phyloP scores from a whole-genome alignment of 495 filamentous ascomycete species.

The Cenococcum geophilum region DNA sequence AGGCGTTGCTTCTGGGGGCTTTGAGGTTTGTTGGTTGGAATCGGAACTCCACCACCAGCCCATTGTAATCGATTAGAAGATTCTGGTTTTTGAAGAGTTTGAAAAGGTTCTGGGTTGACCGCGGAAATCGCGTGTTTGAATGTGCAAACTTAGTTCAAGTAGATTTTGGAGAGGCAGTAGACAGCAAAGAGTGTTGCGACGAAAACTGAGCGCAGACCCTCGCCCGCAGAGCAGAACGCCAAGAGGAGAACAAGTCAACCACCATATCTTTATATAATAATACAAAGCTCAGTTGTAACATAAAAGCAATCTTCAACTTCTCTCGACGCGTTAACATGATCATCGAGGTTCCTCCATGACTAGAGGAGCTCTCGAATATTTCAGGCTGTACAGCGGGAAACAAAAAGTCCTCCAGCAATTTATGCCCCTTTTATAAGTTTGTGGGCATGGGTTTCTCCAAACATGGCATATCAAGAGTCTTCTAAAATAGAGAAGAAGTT shows the following conservation, averaged over 20 bases:
- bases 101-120: not conserved
- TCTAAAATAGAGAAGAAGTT: too few relatives aligned
- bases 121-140: not conserved
- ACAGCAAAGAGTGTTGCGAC: not conserved
- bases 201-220: not conserved
- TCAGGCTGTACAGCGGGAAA: too few relatives aligned
- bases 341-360: too few relatives aligned
- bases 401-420: too few relatives aligned
- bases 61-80: conserved; percentile 16
- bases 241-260: not conserved
- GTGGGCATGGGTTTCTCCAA: too few relatives aligned
- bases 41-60: conserved; percentile 32
- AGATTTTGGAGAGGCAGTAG: not conserved
- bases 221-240: not conserved
- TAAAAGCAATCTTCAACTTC: too few relatives aligned
- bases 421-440: too few relatives aligned
- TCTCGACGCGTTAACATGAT: too few relatives aligned
- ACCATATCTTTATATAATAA: too few relatives aligned
- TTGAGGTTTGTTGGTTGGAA: conserved; percentile 7
- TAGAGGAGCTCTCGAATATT: too few relatives aligned
- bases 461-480: too few relatives aligned
- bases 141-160: not conserved
- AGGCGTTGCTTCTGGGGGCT: conserved; percentile 9
- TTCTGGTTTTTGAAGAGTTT: not conserved
- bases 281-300: too few relatives aligned